Evolutionary conservation across 1,284 basidiomycete genomes (phyloP), one percentile per base, ranked within the genome.

Genomic region (Fomitopsis pinicola): DNA sequence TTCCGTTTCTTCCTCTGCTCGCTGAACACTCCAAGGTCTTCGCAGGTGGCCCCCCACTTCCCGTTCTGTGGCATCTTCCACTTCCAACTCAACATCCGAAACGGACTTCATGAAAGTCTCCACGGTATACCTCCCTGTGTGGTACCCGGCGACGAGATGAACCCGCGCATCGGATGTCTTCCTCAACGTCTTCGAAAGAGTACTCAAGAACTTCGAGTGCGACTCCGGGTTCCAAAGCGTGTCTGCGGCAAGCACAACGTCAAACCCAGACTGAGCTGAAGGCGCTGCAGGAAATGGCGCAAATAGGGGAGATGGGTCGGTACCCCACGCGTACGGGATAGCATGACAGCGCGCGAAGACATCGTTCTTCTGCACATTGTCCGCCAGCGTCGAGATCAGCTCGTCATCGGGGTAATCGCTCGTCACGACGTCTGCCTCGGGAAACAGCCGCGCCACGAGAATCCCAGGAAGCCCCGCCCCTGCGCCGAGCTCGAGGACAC

Each of bases 381-480:
- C 75, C n/a, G 77, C 71, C 40, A 92, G 72, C 2, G 85, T 81
- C 33, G 69, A 71, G 36, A 90, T 84, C 45, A 92, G 76, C n/a
- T 72, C 65, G 30, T 80, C 77, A 69, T 92, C 88, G 1, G 89
- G 89, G 69, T 89, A 92, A 71, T 92, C 89, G 67, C 82, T 89
- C 46, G 79, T 77, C 4, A 80, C 81, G 55, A 91, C 81, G 30
- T 64, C 67, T 38, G 78, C 71, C 56, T 74, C 67, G 36, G 70
- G 15, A 68, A 79, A 79, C 15, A 70, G 66, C 67, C 81, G 84
- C 4, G 88, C 81, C 65, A 90, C 77, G 40, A 83, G 71, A 58
- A 91, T 87, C 40, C 87, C 82, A 0, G 89, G 89, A 26, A 92
- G 77, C 5, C 90, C 90, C 0, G 88, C 85, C 2, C 84, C 85